Evolutionary conservation across 1,139 yeast genomes (phyloP).

Genomic region (Magnusiomyces tetraspermus): DNA sequence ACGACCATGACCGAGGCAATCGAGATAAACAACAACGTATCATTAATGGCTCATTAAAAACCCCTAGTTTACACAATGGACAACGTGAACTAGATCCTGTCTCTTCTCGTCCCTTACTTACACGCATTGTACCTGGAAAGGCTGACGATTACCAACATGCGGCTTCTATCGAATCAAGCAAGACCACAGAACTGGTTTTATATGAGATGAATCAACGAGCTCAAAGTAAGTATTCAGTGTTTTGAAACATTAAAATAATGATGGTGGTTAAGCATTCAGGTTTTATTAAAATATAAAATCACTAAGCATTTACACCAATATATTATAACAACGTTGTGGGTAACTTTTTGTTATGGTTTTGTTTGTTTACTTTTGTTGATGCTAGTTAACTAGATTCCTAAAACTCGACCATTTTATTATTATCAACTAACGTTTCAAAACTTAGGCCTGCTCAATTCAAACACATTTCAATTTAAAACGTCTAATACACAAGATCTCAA

Average conservation of each 20-base stretch:
- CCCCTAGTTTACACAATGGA: not conserved
- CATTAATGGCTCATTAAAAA: too few species aligned
- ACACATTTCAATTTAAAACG: not conserved
- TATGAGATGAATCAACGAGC: not conserved
- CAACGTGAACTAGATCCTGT: not conserved
- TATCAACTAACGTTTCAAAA: not conserved
- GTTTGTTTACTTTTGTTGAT: not conserved
- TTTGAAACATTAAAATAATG: too few species aligned
- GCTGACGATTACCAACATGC: too few species aligned
- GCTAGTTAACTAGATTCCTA: too few species aligned
- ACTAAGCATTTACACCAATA: not conserved
- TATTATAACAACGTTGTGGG: too few species aligned
- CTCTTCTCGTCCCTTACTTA: not conserved
- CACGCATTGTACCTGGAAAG: not conserved
- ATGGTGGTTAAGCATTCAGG: too few species aligned
- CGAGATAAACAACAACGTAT: not conserved
- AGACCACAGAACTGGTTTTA: not conserved
- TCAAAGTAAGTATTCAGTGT: slow-evolving; percentile 1
- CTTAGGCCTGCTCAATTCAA: not conserved
- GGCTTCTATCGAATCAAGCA: too few species aligned
- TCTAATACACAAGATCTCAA: not conserved
- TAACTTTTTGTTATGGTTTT: not conserved
- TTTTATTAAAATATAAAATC: too few species aligned
- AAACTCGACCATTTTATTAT: too few species aligned
- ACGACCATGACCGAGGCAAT: too few species aligned